Evolutionary conservation across 2,329 filamentous ascomycete species (phyloP).

Genomic region (Akanthomyces muscarius): DNA sequence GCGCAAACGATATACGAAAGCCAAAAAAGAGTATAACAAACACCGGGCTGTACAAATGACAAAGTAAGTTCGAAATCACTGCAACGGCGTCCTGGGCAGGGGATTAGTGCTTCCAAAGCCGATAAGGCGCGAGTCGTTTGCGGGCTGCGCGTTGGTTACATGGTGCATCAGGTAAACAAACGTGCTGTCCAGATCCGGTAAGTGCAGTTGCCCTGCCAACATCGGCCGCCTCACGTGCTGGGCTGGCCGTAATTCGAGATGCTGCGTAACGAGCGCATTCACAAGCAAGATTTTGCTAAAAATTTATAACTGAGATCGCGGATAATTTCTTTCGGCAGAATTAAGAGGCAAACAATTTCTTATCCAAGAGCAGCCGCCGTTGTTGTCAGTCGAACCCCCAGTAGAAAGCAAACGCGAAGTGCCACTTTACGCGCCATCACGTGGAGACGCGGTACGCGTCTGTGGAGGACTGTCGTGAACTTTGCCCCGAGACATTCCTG

Average conservation of each 20-base stretch:
- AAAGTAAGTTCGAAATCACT: conserved; percentile 2
- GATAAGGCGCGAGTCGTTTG: conserved; percentile 11
- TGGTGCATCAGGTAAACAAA: conserved; percentile 27
- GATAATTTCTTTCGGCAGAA: neutral
- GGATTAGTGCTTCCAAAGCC: neutral
- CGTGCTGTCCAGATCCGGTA: conserved; percentile 23
- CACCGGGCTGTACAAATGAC: conserved; percentile 5
- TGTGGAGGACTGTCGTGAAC: conserved; percentile 3
- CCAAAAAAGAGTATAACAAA: neutral
- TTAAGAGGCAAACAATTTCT: neutral
- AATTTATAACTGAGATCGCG: no score
- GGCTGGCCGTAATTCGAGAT: neutral
- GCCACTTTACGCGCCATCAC: conserved; percentile 32
- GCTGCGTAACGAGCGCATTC: neutral
- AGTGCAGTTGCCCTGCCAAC: conserved; percentile 33
- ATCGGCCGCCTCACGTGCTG: neutral
- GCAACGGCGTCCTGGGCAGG: neutral
- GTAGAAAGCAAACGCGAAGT: neutral
- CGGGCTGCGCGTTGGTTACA: neutral
- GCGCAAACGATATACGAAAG: conserved; percentile 4
- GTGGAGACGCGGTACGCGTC: conserved; percentile 33
- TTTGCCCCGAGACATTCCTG: neutral
- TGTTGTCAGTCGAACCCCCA: neutral
- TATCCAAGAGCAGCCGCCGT: no score
- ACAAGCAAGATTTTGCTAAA: neutral